phyloP scores from a whole-genome alignment of 495 filamentous ascomycete species.

The Trichoderma virens region DNA sequence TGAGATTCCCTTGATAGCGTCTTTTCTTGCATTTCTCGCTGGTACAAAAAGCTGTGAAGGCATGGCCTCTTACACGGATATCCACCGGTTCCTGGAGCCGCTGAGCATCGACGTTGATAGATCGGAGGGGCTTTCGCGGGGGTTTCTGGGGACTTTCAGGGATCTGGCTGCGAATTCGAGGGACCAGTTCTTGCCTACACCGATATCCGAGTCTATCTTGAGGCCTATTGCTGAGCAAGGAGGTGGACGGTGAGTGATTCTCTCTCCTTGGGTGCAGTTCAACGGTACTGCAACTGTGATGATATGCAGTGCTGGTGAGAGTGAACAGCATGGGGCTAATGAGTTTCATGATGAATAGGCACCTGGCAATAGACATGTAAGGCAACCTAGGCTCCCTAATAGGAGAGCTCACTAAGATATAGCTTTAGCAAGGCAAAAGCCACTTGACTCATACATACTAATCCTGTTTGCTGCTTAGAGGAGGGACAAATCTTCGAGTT shows the following conservation, averaged over 20 bases:
- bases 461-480: constrained; percentile 28
- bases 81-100: constrained; percentile 29
- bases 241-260: constrained; percentile 26
- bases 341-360: constrained; percentile 37
- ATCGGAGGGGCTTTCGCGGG: constrained; percentile 52
- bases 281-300: neutral
- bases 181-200: constrained; percentile 71
- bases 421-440: neutral
- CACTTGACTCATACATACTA: neutral
- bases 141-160: constrained; percentile 53
- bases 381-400: too few relatives aligned
- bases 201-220: constrained; percentile 55
- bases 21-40: neutral
- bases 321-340: neutral
- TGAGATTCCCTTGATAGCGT: constrained; percentile 2
- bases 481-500: constrained; percentile 73
- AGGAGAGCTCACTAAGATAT: too few relatives aligned
- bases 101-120: constrained; percentile 34
- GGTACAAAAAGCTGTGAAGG: neutral
- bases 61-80: neutral
- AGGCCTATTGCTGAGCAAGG: constrained; percentile 50
- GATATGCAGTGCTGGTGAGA: neutral
- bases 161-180: constrained; percentile 56
- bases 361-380: constrained; percentile 70
- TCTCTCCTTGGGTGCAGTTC: neutral